These are phyloP conservation scores for Wickerhamiella dianesei DNA, from an alignment of 805 yeast species.

Conservation along the genomic window DNA sequence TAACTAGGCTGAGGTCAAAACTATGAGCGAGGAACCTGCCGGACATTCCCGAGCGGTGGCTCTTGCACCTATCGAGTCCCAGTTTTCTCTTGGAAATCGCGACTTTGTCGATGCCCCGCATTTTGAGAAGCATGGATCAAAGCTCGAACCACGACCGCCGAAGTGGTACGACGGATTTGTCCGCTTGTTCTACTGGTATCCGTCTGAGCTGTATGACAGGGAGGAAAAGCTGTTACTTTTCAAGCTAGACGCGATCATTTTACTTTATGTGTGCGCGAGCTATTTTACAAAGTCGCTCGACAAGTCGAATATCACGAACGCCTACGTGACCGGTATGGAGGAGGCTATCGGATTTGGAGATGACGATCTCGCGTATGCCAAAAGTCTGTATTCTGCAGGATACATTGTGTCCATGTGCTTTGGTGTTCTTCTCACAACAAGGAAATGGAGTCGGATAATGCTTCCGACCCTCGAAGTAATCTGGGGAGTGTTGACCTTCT, in stretches of 20 bases:
- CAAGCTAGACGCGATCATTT: conserved; percentile 37
- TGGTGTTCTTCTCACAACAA: conserved; percentile 39
- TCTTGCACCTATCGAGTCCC: neutral
- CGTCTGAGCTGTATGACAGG: conserved; percentile 34
- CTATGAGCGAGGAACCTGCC: no score
- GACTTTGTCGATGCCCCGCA: neutral
- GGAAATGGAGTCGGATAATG: conserved; percentile 44
- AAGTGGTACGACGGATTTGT: conserved; percentile 15
- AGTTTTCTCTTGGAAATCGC: neutral
- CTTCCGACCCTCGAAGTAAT: conserved; percentile 17
- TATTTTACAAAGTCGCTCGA: conserved; percentile 59
- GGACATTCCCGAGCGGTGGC: neutral
- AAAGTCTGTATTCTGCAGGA: conserved; percentile 47
- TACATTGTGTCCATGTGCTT: conserved; percentile 50
- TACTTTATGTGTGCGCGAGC: conserved; percentile 43
- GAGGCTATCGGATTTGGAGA: conserved; percentile 42
- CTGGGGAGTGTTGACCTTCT: neutral
- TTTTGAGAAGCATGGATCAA: neutral
- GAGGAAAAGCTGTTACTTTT: conserved; percentile 32
- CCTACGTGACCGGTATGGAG: conserved; percentile 52
- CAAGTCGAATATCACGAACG: conserved; percentile 45
- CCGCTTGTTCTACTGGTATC: conserved; percentile 24
- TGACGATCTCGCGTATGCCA: conserved; percentile 43
- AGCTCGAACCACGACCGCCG: neutral
- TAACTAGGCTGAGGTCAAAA: neutral